phyloP scores from a whole-genome alignment of 2,329 filamentous ascomycete species.

The Thielaviopsis ethacetica region DNA sequence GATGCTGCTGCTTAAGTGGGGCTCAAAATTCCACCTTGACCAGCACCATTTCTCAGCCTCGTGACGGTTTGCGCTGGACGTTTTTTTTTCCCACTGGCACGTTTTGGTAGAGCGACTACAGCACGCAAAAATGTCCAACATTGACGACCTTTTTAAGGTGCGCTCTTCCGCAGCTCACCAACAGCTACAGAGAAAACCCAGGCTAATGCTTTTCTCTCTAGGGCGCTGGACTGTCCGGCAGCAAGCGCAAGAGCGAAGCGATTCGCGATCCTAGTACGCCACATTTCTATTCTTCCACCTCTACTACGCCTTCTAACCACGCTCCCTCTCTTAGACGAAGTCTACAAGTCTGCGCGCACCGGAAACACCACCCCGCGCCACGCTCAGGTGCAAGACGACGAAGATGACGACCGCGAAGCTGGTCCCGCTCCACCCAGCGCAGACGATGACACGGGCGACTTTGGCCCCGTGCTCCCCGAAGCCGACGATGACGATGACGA shows the following conservation, averaged over 20 bases:
- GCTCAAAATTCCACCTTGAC: neutral
- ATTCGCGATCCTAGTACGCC: constrained; percentile 43
- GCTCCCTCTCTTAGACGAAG: constrained; percentile 28
- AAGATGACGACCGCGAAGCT: constrained; percentile 27
- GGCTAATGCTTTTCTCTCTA: constrained; percentile 14
- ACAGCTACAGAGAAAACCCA: neutral
- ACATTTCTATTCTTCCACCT: neutral
- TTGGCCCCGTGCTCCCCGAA: constrained; percentile 29
- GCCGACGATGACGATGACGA: constrained; percentile 38
- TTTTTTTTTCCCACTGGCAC: neutral
- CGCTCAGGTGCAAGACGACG: constrained; percentile 27
- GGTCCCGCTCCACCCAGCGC: constrained; percentile 30
- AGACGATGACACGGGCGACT: constrained; percentile 34
- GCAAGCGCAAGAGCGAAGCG: constrained; percentile 48
- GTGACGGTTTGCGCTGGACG: neutral
- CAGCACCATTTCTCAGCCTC: neutral
- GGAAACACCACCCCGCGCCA: constrained; percentile 27
- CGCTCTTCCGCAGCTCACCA: neutral
- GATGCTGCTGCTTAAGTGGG: neutral
- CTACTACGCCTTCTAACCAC: neutral
- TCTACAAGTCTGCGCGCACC: constrained; percentile 47
- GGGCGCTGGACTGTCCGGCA: constrained; percentile 15
- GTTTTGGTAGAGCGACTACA: neutral
- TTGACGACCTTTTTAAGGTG: constrained; percentile 44
- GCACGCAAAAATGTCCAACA: constrained; percentile 30